phyloP scores from a whole-genome alignment of 768 basidiomycete species.

The Macrolepiota albuminosa region DNA sequence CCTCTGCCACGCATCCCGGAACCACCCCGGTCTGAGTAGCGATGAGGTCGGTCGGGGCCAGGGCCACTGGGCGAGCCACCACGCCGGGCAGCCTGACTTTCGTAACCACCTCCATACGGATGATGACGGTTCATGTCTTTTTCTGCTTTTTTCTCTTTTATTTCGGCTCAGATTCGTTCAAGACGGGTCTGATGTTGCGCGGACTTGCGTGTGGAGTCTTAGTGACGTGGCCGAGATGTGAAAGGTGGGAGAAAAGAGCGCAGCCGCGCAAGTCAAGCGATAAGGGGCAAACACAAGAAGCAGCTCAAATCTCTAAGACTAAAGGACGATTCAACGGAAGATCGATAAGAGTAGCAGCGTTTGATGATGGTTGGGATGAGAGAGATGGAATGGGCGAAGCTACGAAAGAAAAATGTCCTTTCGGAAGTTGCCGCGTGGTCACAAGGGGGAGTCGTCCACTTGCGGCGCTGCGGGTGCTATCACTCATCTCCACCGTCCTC shows the following conservation, averaged over 20 bases:
- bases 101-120: conserved; percentile 74
- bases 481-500: conserved; percentile 28
- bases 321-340: conserved; percentile 9
- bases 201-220: conserved; percentile 13
- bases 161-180: conserved; percentile 17
- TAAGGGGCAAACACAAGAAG: conserved; percentile 18
- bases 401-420: conserved; percentile 16
- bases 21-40: conserved; percentile 55
- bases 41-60: conserved; percentile 72
- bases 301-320: conserved; percentile 27
- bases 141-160: conserved; percentile 30
- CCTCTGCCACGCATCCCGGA: conserved; percentile 42
- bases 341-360: conserved; percentile 18
- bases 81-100: conserved; percentile 46
- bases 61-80: conserved; percentile 63
- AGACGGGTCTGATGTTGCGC: conserved; percentile 14
- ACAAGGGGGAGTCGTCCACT: conserved; percentile 21
- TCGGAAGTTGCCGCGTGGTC: conserved; percentile 30
- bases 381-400: conserved; percentile 9
- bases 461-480: conserved; percentile 21
- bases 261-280: conserved; percentile 10
- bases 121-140: conserved; percentile 82
- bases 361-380: conserved; percentile 30
- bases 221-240: conserved; percentile 30
- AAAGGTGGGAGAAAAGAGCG: background rate